Base-by-base conservation (phyloP, 108 stramenopile species). In the Nitzschia palea region DNA sequence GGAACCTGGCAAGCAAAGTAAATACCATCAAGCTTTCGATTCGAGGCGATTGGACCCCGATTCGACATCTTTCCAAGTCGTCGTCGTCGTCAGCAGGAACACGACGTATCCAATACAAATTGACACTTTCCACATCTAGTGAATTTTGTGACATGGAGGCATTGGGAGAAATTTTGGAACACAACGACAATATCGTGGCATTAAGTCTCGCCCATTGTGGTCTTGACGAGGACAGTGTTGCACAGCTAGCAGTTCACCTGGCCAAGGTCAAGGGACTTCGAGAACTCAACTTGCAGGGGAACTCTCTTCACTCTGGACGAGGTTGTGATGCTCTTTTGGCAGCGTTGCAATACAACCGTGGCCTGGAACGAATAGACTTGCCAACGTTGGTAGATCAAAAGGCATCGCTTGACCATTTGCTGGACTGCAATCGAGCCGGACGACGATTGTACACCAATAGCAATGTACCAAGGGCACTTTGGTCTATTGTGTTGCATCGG, bases 341-440 rank as follows among this genome's bases (percentile, higher is more conserved):
- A 17, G 58, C 36, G 22, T 17, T 59, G 35, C 9, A 37, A 25
- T n/a, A 30, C 6, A 59, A 59, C 20, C 20, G 4, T 10, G n/a
- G 18, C 29, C 10, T 59, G 2, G 58, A 59, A 29, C 8, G 33
- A 35, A 37, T 59, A 3, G 36, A 37, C 37, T n/a, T 59, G 32
- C 35, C 58, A 17, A 14, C 22, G 17, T 10, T 23, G 4, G 29
- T 30, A 18, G 58, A 37, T 10, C 33, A 40, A 34, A 34, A 30
- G 35, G 4, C 15, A 4, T 22, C 34, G 10, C 35, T 59, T 18
- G 36, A 34, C n/a, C 58, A 59, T 18, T 59, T 37, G 29, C 14
- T 34, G 36, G 58, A 59, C 35, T 59, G 29, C 35, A 59, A 59
- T 22, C 29, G 33, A 22, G 58, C 31, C 4, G 58, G 58, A 40